These are phyloP conservation scores for Trapa incisa DNA, from an alignment of 345 rosid species.

Conservation along the genomic window DNA sequence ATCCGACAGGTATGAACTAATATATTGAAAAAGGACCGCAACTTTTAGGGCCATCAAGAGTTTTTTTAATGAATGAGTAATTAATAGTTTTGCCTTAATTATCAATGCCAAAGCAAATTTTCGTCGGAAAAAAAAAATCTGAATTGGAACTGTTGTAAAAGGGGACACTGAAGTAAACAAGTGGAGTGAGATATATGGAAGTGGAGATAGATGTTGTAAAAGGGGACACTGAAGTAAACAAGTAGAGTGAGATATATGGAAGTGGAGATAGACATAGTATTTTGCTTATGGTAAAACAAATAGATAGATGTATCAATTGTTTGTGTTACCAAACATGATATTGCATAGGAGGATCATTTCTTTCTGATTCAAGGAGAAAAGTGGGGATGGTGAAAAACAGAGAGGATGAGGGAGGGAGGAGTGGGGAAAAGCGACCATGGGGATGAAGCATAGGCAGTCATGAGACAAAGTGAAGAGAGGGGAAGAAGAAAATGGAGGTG, in stretches of 20 bases:
- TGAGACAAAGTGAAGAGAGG: too few species aligned
- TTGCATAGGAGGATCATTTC: too few species aligned
- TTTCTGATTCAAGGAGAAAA: too few species aligned
- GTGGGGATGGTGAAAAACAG: too few species aligned
- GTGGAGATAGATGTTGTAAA: neutral
- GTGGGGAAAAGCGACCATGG: too few species aligned
- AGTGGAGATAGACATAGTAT: neutral
- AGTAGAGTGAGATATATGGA: neutral
- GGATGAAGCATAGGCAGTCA: too few species aligned
- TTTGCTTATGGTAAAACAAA: neutral
- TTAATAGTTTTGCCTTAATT: neutral
- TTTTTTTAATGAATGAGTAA: neutral
- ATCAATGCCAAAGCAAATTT: neutral
- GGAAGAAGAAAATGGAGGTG: too few species aligned
- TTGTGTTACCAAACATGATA: neutral
- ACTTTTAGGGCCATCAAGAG: neutral
- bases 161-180: neutral
- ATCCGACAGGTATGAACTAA: conserved; percentile 52
- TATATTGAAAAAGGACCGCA: too few species aligned
- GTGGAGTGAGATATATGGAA: neutral
- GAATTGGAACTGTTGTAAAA: neutral
- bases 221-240: neutral
- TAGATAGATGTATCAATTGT: neutral
- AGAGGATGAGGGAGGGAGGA: too few species aligned
- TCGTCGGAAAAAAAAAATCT: neutral